Percentiles rank a stretch among this genome's conserved stretches.
These are phyloP conservation scores for Plasmodium sp. DNA, from an alignment of 169 alveolate species.

Conservation along the genomic window DNA sequence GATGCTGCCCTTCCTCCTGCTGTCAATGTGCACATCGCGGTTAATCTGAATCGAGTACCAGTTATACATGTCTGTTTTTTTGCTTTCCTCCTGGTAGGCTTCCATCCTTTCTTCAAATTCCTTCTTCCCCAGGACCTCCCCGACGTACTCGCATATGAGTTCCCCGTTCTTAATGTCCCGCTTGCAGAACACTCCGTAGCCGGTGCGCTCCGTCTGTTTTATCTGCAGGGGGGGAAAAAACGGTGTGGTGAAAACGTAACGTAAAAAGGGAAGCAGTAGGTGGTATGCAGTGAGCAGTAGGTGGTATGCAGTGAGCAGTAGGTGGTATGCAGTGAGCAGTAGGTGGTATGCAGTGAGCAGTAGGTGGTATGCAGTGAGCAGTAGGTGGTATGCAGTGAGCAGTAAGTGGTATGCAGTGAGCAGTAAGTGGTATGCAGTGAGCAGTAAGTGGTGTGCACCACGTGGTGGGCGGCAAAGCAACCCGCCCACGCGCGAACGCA, in stretches of 20 bases:
- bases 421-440: no score
- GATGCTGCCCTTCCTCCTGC: slow-evolving; percentile 95
- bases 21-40: slow-evolving; percentile 94
- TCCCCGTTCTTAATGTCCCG: slow-evolving; percentile 82
- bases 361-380: not conserved
- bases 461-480: no score
- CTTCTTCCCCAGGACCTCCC: slow-evolving; percentile 85
- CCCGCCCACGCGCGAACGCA: no score
- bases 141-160: slow-evolving; percentile 88
- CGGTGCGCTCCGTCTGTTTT: slow-evolving; percentile 79
- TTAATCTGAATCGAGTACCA: slow-evolving; percentile 91
- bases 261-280: not conserved
- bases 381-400: not conserved
- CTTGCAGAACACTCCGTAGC: slow-evolving; percentile 85
- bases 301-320: no score
- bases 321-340: no score
- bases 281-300: no score
- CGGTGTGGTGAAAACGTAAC: not conserved
- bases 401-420: not conserved
- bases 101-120: slow-evolving; percentile 77
- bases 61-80: slow-evolving; percentile 78
- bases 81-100: slow-evolving; percentile 70
- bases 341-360: no score
- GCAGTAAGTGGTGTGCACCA: no score
- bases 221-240: slow-evolving; percentile 8